Evolutionary conservation across 1,139 yeast genomes (phyloP), one percentile per base, ranked within the genome.

Genomic region (Meyerozyma smithsonii): DNA sequence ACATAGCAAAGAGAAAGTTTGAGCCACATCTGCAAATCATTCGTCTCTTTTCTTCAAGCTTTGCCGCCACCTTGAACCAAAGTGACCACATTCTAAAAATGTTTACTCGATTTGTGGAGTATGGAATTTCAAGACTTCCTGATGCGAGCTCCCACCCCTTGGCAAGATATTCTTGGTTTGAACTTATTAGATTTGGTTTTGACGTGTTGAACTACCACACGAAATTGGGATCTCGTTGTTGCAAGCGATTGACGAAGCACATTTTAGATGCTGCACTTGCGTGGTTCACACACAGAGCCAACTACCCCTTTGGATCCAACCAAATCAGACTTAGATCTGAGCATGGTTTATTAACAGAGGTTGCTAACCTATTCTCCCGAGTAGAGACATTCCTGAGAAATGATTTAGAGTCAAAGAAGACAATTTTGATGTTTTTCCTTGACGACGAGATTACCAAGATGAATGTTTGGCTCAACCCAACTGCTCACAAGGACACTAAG

Each of bases 291-390:
- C 74, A 69, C 40, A 69, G 77, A 18, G 70, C 79, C 3, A 69
- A 74, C 14, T 84, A 84, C 68, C 96, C 98, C 8, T 89, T 74
- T 63, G 97, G 97, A 1, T 84, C 90, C 10, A 88, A 90, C 56
- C 70, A 77, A 36, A 63, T 87, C 48, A 81, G 81, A 55, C 79
- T 83, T 36, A 79, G 79, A 48, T 79, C 89, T 3, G 96, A 89
- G 52, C 72, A 75, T 49, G 69, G 74, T 5, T 61, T 83, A 38
- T 66, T 90, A 49, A 64, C 69, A 36, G 78, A 75, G 21, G 72
- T 82, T 14, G 78, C 80, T 5, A 53, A 58, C 33, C 50, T 65
- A 39, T 55, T 64, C 44, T 45, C 59, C 1, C 45, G 49, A 37
- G 46, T 39, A 10, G 62, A 50, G 39, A 56, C 57, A 28, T 64